Base-by-base conservation (phyloP, 1,139 yeast species). In the Scheffersomyces parashehatae region DNA sequence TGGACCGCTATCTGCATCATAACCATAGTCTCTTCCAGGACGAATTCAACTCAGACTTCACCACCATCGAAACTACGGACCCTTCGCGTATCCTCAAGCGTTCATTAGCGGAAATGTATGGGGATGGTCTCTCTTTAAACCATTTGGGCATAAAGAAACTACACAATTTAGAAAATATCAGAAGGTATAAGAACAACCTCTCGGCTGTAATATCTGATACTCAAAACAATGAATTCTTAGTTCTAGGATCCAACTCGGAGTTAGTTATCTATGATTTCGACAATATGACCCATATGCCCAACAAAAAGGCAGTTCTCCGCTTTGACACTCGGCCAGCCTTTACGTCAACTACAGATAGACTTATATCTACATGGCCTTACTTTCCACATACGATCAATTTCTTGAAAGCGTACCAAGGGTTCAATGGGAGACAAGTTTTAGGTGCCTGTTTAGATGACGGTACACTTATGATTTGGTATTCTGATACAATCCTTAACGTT, bases 391-490 rank as follows among this genome's bases (percentile, higher is more conserved):
- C 82, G 0, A 71, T 83, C 37, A 85, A 84, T 51, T 75, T 59
- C 49, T 44, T 79, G 1, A 70, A 65, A 7, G 40, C 53, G 1
- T 51, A 59, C 34, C 50, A 54, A 3, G 51, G 54, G 43, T 67
- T 71, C 48, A 24, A 47, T 20, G 70, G 64, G 0, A 50, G 54
- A 20, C 73, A 70, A 29, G 70, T 75, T 0, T 49, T 84, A 11
- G 74, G 67, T 0, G 73, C 71, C 2, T 80, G 85, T 34, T 53
- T 70, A 28, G 90, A 85, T 55, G 83, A 81, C 59, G 88, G 88
- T 0, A 58, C 76, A 13, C 63, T 80, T 0, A 50, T 75, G 46
- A 53, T 83, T 0, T 82, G 79, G 70, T 59, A 62, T 30, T 53
- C 70, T 6, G 65, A 64, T 0, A 57, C 58, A 1, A 48, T 77